Evolutionary conservation across 176 grass and related monocot species (phyloP).

Genomic region (Hordeum marinum): DNA sequence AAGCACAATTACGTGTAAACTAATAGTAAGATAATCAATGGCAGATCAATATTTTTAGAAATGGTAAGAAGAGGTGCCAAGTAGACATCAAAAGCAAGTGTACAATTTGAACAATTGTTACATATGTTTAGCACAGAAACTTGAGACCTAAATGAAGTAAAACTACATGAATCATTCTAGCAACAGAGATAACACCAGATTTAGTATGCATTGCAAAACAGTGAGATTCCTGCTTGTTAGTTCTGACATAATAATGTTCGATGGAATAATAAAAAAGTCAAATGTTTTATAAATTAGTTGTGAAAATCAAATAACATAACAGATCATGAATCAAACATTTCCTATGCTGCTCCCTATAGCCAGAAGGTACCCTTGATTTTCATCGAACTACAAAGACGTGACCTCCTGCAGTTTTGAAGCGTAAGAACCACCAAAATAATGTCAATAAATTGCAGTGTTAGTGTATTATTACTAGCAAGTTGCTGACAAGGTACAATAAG

Average conservation of each 20-base stretch:
- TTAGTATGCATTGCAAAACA: conserved; percentile 1
- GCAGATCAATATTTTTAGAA: neutral
- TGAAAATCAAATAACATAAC: neutral
- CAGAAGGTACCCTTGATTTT: conserved; percentile 78
- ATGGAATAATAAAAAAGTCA: neutral
- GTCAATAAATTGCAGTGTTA: neutral
- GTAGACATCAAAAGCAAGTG: neutral
- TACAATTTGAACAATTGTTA: neutral
- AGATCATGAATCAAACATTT: conserved; percentile 50
- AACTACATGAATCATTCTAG: neutral
- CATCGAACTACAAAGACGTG: conserved; percentile 82
- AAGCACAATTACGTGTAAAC: neutral
- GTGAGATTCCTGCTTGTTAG: neutral
- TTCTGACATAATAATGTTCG: neutral
- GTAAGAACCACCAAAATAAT: conserved; percentile 9
- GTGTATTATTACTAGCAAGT: neutral
- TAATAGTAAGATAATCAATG: neutral
- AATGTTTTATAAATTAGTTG: neutral
- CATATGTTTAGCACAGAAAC: conserved; percentile 1
- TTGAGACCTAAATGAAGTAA: neutral
- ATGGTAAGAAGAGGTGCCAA: neutral
- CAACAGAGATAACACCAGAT: neutral
- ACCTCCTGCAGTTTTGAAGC: conserved; percentile 66
- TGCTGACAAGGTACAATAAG: neutral
- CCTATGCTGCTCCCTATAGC: conserved; percentile 80